Evolutionary conservation across 192 early-diverging fungal species (phyloP).

Genomic region (Coemansia sp.): DNA sequence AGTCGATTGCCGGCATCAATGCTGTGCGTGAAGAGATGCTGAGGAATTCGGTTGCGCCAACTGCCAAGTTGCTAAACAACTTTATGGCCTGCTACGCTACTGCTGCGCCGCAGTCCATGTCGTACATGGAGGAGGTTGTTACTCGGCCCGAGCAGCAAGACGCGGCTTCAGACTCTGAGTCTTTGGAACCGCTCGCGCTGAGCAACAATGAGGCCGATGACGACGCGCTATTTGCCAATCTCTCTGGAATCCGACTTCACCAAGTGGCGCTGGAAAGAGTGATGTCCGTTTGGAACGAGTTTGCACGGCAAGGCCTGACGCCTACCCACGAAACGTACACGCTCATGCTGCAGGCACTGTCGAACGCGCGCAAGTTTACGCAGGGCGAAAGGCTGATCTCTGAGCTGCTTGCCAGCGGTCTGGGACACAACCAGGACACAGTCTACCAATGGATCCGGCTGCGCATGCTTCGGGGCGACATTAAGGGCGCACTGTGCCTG

Average conservation of each 20-base stretch:
- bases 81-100: constrained; percentile 13
- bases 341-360: constrained; percentile 6
- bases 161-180: neutral
- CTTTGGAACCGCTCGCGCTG: neutral
- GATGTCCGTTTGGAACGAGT: constrained; percentile 21
- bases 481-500: constrained; percentile 12
- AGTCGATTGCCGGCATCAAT: constrained; percentile 11
- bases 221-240: neutral
- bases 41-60: neutral
- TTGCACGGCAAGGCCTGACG: constrained; percentile 9
- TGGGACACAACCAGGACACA: constrained; percentile 13
- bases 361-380: constrained; percentile 8
- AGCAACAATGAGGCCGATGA: neutral
- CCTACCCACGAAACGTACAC: constrained; percentile 12
- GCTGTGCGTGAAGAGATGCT: constrained; percentile 5
- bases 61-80: constrained; percentile 3
- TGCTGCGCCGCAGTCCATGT: constrained; percentile 1
- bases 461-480: constrained; percentile 11
- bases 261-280: constrained; percentile 6
- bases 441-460: constrained; percentile 19
- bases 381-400: constrained; percentile 17
- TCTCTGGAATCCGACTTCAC: neutral
- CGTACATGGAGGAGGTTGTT: neutral
- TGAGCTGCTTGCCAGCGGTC: constrained; percentile 2
- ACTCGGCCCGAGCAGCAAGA: neutral